Evolutionary conservation across 208 protist species (phyloP), one percentile per base, ranked within the genome.

Genomic region (Acanthamoeba royreba): DNA sequence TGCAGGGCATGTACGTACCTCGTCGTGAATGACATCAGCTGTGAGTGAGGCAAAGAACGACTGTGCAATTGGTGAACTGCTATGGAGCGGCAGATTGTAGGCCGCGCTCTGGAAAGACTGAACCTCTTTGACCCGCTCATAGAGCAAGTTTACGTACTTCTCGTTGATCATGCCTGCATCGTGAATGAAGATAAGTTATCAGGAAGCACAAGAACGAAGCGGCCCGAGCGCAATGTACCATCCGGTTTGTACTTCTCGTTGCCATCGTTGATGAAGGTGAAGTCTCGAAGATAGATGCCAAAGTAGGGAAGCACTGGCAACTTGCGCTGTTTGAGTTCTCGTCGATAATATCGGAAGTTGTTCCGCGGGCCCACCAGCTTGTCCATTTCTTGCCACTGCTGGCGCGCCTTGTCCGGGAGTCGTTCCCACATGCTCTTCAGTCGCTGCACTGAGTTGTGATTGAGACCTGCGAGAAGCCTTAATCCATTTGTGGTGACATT

Each of bases 231-330:
- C n/a, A n/a, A n/a, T n/a, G n/a, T n/a, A n/a, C n/a, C 81, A 8
- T 89, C 81, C 1, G 46, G 46, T 7, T 35, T 7, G 81, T 89
- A 89, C 2, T 46, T 13, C 53, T 89, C 38, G 55, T 90, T 90
- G 47, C 83, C 83, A 1, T 90, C 83, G 25, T 90, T 69, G 83
- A 90, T 90, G 55, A 90, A 90, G 55, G 49, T 90, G 55, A 90
- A 69, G 31, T 90, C 83, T 5, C 49, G 47, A 5, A 90, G 55
- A 33, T 72, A 90, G 17, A 90, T 69, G 83, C 83, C 83, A 66
- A 90, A 69, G 49, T 90, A 90, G 55, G 83, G 83, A 45, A 90
- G 28, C 15, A 66, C 38, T 45, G 83, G 83, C 52, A 19, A 0
- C 83, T 90, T 90, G 4, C 83, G 28, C 33, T 69, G 31, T 28